Evolutionary conservation across 2,329 filamentous ascomycete genomes (phyloP).

Genomic region (Fusarium subtropicale): DNA sequence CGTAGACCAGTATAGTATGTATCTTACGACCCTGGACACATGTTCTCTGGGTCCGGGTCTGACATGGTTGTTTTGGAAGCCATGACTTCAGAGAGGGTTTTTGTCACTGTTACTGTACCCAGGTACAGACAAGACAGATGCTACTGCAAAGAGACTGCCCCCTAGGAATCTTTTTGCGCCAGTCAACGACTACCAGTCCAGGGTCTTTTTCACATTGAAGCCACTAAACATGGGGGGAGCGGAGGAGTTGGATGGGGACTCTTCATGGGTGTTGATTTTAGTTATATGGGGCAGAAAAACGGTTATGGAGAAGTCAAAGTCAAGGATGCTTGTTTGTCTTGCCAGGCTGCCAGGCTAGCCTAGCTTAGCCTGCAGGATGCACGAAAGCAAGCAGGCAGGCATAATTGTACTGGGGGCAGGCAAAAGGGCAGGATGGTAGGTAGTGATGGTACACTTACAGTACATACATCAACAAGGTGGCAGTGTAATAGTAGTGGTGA

Average conservation of each 20-base stretch:
- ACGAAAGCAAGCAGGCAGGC: conserved; percentile 1
- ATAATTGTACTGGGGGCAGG: conserved; percentile 29
- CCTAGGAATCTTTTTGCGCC: conserved; percentile 29
- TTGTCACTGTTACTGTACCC: not conserved
- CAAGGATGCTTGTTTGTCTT: conserved; percentile 6
- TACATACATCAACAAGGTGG: conserved; percentile 6
- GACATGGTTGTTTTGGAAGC: conserved; percentile 44
- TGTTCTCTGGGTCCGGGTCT: conserved; percentile 45
- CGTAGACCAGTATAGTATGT: conserved; percentile 17
- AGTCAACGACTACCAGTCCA: conserved; percentile 18
- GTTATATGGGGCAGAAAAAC: conserved; percentile 32
- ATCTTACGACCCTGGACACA: conserved; percentile 44
- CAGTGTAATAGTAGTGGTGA: conserved; percentile 9
- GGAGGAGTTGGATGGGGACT: conserved; percentile 9
- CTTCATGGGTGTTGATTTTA: conserved; percentile 21
- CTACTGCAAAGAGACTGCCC: conserved; percentile 14
- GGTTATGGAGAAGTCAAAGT: conserved; percentile 18
- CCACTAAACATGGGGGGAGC: conserved; percentile 19
- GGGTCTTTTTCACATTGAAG: conserved; percentile 23
- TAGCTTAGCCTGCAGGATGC: conserved; percentile 3
- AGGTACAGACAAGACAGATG: not conserved
- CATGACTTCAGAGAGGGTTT: not conserved
- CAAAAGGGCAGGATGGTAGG: conserved; percentile 29
- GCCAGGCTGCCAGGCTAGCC: not conserved
- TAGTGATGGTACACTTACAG: not conserved